Conservation (phyloP, 2,329 filamentous ascomycete genomes). For the Fusarium vanettenii region DNA sequence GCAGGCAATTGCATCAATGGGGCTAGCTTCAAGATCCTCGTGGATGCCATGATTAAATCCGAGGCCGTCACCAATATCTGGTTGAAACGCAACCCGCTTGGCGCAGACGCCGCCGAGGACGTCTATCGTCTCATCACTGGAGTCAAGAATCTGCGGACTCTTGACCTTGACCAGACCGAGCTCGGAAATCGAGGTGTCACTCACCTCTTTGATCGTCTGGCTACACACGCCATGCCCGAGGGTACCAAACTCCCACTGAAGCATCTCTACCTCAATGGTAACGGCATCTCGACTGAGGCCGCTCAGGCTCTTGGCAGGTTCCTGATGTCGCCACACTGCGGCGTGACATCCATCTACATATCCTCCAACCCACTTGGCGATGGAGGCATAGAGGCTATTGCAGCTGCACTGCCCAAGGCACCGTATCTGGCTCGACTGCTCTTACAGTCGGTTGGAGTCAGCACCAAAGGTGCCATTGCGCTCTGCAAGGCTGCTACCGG, state of each 20-base stretch:
- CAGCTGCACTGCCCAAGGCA: conserved; percentile 46
- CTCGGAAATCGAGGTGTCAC: conserved; percentile 60
- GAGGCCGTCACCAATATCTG: conserved; percentile 61
- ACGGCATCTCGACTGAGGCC: conserved; percentile 47
- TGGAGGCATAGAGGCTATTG: conserved; percentile 46
- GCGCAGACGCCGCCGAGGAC: conserved; percentile 51
- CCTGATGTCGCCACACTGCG: conserved; percentile 47
- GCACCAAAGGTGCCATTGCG: conserved; percentile 51
- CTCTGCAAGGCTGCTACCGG: conserved; percentile 51
- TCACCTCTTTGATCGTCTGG: conserved; percentile 55
- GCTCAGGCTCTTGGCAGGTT: conserved; percentile 49
- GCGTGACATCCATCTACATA: conserved; percentile 51
- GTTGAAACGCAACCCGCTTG: conserved; percentile 66
- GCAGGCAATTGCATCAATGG: conserved; percentile 65
- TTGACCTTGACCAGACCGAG: conserved; percentile 66
- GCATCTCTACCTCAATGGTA: conserved; percentile 52
- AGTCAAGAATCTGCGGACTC: conserved; percentile 56
- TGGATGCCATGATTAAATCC: conserved; percentile 57
- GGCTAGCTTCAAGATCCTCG: conserved; percentile 54
- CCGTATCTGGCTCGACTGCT: conserved; percentile 50
- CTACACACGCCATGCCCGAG: conserved; percentile 43
- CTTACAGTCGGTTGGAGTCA: conserved; percentile 58
- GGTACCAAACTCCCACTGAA: conserved; percentile 47
- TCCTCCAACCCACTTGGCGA: conserved; percentile 53
- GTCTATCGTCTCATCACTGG: conserved; percentile 58